Base-by-base conservation (phyloP, 768 basidiomycete species). In the Cantharellus cinnabarinus region DNA sequence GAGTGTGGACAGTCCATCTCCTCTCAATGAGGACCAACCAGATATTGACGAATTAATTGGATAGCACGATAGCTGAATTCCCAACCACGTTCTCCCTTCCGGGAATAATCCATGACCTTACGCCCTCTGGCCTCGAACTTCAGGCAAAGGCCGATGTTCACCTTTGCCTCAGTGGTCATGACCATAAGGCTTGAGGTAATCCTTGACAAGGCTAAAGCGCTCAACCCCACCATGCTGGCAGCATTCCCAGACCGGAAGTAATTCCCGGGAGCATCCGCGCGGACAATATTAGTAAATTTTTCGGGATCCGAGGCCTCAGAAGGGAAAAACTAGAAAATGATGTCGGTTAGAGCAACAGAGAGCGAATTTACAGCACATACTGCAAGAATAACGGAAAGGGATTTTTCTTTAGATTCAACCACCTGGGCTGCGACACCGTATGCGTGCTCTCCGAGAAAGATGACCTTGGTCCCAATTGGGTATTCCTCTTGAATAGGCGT, bases 361-460 rank as follows among this genome's bases (percentile, higher is more conserved):
- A 40, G 48, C 5, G 7, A 57, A 4, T 57, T 38, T 29, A 4
- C 20, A 52, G 7, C 4, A n/a, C 3, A 52, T 41, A 94, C 90
- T n/a, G 90, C 93, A 60, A 97, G 77, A 50, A 88, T 71, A 54
- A 98, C 85, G 5, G 89, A 83, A 7, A 98, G 71, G 1, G 79
- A 73, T 2, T 77, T 75, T 2, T 85, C 78, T 0, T 77, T 77
- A 0, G 89, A 88, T 0, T 71, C 76, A 42, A 80, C 76, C 5
- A 99, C 89, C 65, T 91, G 86, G 0, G 93, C 91, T 10, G 94
- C 89, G 2, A 88, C 83, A n/a, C 95, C 95, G 66, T 94, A 99
- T 0, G 87, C 89, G 67, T 89, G 83, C 66, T 88, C 84, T 14
- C 94, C 93, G 4, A 98, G 76, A 80, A 97, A 98, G 72, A 99